phyloP scores from a whole-genome alignment of 2,329 filamentous ascomycete genomes.

The Botrytis tulipae region DNA sequence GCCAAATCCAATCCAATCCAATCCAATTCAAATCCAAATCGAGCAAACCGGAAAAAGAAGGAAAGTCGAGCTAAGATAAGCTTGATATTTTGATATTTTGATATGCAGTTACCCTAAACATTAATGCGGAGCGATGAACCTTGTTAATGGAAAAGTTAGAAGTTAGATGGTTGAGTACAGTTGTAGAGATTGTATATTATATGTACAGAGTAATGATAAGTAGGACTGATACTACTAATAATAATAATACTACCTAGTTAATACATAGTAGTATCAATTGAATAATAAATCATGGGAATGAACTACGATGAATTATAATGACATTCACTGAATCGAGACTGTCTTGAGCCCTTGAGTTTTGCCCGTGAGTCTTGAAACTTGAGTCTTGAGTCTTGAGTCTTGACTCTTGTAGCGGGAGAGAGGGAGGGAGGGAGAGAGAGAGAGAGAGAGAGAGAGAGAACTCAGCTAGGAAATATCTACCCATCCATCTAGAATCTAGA shows the following conservation, averaged over 20 bases:
- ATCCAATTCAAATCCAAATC: neutral
- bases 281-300: no score
- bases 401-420: neutral
- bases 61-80: conserved; percentile 6
- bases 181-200: no score
- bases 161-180: neutral
- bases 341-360: neutral
- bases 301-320: neutral
- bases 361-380: neutral
- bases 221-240: no score
- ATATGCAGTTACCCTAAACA: conserved; percentile 5
- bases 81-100: conserved; percentile 13
- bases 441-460: neutral
- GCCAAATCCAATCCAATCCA: no score
- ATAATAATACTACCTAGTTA: no score
- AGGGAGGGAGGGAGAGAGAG: neutral
- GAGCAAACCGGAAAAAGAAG: neutral
- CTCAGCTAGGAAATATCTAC: neutral
- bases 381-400: neutral
- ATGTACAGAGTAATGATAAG: no score
- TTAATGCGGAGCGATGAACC: neutral
- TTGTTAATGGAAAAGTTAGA: neutral
- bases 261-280: neutral
- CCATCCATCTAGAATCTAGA: neutral
- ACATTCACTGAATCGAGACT: neutral